Base-by-base conservation (phyloP, 495 filamentous ascomycete genomes). In the Bombardia bombarda region DNA sequence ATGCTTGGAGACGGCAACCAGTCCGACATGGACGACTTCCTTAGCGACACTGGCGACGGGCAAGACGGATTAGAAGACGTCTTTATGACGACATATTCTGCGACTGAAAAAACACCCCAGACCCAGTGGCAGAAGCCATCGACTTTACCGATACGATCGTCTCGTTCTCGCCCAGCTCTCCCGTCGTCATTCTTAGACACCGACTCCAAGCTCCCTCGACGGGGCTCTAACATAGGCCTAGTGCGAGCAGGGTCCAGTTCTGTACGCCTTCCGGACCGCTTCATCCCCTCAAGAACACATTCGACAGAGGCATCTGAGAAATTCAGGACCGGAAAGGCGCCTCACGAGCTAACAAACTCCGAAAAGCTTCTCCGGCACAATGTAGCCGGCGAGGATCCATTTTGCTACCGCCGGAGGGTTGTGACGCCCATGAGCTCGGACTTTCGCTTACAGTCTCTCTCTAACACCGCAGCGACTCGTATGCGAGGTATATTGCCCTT, bases 251-350 rank as follows among this genome's bases (percentile, higher is more conserved):
- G 33, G 18, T 9, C 39, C 9, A 26, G 34, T 0, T 56, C 43
- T 2, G 21, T 51, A 4, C 50, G 55, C 4, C 62, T 62, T 24
- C 77, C 72, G 5, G 87, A 93, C 55, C 74, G 86, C 19, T 93
- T 87, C 55, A 79, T 90, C 19, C 74, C 84, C 21, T 55, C 56
- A 19, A 74, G 82, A 32, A 57, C 60, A 16, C 67, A 65, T 6
- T 43, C 41, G 4, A 38, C 51, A 31, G 49, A 67, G 7, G 60
- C 68, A 20, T 55, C 62, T 8, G 75, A 82, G 20, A 72, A 68
- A 20, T 89, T 81, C 53, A 80, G 70, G 45, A 57, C 82, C n/a
- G 75, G 70, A 55, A 90, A 86, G 60, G 59, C 67, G 33, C 66
- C 77, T 2, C 61, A 75, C 20, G 69, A 78, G 40, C 62, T 94